phyloP scores from a whole-genome alignment of 2,329 filamentous ascomycete genomes.

The Aspergillus sp. region DNA sequence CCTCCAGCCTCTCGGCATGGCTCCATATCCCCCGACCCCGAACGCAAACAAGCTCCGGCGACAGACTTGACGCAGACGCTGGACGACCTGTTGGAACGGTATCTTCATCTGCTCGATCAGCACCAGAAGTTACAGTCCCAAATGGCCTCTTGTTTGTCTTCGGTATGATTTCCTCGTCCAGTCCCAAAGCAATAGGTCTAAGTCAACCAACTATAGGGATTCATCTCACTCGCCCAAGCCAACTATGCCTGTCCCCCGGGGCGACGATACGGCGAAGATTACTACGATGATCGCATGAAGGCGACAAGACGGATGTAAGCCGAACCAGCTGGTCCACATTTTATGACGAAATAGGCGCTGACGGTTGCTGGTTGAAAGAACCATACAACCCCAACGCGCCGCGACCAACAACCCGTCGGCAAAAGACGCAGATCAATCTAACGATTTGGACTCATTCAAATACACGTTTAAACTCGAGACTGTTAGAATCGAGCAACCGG shows the following conservation, averaged over 20 bases:
- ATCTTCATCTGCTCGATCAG: conserved; percentile 43
- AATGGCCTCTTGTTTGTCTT: conserved; percentile 38
- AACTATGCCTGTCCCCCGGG: conserved; percentile 48
- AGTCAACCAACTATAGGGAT: conserved; percentile 36
- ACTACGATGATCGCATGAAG: conserved; percentile 53
- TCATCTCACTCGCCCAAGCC: conserved; percentile 48
- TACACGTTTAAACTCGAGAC: not conserved
- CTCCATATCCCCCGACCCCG: conserved; percentile 26
- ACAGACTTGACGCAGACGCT: conserved; percentile 31
- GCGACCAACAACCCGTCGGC: too few relatives aligned
- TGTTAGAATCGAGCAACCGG: not conserved
- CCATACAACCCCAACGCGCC: not conserved
- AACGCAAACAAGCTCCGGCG: conserved; percentile 16
- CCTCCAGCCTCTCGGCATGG: conserved; percentile 32
- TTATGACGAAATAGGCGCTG: not conserved
- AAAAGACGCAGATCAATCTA: too few relatives aligned
- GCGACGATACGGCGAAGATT: conserved; percentile 48
- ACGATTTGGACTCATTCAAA: too few relatives aligned
- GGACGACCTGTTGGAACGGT: conserved; percentile 42
- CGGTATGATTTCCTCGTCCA: conserved; percentile 27
- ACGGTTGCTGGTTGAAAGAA: not conserved
- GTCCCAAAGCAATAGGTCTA: not conserved
- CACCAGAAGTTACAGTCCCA: conserved; percentile 42
- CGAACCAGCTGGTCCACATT: not conserved
- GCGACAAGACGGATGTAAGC: conserved; percentile 42